phyloP scores from a whole-genome alignment of 768 basidiomycete species.

The Suillus tomentosus region DNA sequence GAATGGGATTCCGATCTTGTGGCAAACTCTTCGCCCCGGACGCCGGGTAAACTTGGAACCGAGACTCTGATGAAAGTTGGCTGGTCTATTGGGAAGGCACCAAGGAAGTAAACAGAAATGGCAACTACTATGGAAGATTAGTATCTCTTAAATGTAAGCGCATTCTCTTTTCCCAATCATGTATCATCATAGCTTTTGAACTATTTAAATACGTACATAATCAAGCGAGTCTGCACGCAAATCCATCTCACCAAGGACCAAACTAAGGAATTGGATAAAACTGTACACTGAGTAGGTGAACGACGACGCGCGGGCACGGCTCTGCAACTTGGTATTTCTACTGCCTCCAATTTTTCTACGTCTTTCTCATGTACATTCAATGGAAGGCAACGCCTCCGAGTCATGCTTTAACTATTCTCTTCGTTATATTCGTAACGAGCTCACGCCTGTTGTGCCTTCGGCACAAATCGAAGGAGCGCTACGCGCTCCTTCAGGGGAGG shows the following conservation, averaged over 20 bases:
- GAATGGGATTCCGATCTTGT: constrained; percentile 67
- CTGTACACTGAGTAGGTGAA: not conserved
- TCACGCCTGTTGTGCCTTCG: too few relatives aligned
- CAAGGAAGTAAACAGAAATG: not conserved
- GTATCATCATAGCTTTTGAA: not conserved
- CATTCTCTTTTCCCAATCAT: not conserved
- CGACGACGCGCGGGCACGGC: not conserved
- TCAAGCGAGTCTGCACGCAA: not conserved
- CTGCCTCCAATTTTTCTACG: not conserved
- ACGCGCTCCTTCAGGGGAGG: too few relatives aligned
- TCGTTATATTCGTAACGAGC: not conserved
- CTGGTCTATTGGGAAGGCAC: constrained; percentile 27
- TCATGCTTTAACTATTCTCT: not conserved
- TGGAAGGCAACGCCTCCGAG: not conserved
- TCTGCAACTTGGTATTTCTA: not conserved
- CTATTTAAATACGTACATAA: not conserved
- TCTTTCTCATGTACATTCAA: not conserved
- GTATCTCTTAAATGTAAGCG: not conserved
- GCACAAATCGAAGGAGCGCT: too few relatives aligned
- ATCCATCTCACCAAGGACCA: not conserved
- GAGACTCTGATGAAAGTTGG: constrained; percentile 66
- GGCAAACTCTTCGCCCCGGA: constrained; percentile 41
- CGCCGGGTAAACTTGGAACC: constrained; percentile 35
- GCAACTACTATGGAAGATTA: not conserved
- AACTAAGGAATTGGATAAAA: not conserved